Evolutionary conservation across 805 yeast genomes (phyloP).

Genomic region (Scheffersomyces spartinae): DNA sequence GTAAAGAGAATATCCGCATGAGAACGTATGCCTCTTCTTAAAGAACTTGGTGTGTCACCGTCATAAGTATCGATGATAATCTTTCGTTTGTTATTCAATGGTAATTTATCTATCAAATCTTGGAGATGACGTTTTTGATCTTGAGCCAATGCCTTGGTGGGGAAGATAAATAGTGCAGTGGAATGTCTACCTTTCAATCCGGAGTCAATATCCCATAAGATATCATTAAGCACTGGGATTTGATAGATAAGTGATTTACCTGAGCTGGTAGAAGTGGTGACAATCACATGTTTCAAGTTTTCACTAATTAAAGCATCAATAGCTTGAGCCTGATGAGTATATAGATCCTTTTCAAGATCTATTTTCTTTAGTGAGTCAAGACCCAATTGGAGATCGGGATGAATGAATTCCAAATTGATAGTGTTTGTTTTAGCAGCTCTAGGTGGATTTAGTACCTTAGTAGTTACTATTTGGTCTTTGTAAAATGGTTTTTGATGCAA

Average conservation of each 20-base stretch:
- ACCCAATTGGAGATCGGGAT: slow-evolving; percentile 34
- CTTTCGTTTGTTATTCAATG: slow-evolving; percentile 21
- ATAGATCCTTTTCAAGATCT: slow-evolving; percentile 41
- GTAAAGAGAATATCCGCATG: slow-evolving; percentile 77
- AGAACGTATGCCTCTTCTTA: slow-evolving; percentile 42
- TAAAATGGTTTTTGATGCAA: slow-evolving; percentile 41
- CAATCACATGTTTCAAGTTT: slow-evolving; percentile 49
- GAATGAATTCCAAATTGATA: slow-evolving; percentile 35
- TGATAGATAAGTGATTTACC: slow-evolving; percentile 94
- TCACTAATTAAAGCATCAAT: slow-evolving; percentile 43
- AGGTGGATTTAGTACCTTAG: slow-evolving; percentile 34
- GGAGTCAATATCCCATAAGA: slow-evolving; percentile 28
- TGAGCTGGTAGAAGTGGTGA: slow-evolving; percentile 92
- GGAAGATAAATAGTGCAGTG: slow-evolving; percentile 82
- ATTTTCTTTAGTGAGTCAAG: slow-evolving; percentile 37
- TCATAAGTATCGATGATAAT: slow-evolving; percentile 72
- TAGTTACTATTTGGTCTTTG: slow-evolving; percentile 48
- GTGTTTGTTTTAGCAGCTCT: slow-evolving; percentile 34
- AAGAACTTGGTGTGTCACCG: slow-evolving; percentile 72
- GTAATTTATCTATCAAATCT: slow-evolving; percentile 41
- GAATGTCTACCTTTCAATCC: slow-evolving; percentile 14
- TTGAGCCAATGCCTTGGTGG: slow-evolving; percentile 96
- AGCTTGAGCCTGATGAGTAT: slow-evolving; percentile 78
- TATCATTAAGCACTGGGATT: slow-evolving; percentile 56
- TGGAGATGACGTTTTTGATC: slow-evolving; percentile 83